These are phyloP conservation scores for Chrysochromulina parva DNA, from an alignment of 78 protist species.

Conservation along the genomic window DNA sequence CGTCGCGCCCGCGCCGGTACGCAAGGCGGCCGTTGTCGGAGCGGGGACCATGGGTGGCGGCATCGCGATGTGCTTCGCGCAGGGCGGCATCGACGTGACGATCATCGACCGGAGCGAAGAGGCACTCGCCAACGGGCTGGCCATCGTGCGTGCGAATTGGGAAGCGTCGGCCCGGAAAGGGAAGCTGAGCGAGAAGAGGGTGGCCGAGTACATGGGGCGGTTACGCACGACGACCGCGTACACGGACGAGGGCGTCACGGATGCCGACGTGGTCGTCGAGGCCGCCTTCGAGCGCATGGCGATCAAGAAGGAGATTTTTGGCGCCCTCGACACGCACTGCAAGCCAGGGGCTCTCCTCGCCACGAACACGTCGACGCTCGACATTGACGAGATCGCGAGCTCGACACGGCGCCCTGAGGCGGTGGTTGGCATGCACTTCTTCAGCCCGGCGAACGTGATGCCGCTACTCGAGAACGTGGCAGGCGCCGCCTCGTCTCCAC, in stretches of 20 bases:
- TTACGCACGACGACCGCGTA: neutral
- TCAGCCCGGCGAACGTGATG: slow-evolving; percentile 79
- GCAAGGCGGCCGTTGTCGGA: slow-evolving; percentile 36
- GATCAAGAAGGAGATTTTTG: slow-evolving; percentile 60
- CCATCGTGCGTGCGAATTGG: neutral
- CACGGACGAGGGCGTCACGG: neutral
- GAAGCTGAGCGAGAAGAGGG: neutral
- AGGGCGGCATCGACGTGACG: neutral
- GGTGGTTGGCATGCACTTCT: slow-evolving; percentile 69
- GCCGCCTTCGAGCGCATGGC: slow-evolving; percentile 68
- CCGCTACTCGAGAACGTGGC: slow-evolving; percentile 65
- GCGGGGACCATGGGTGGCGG: slow-evolving; percentile 65
- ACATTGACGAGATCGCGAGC: slow-evolving; percentile 41
- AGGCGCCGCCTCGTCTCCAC: neutral
- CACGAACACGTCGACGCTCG: slow-evolving; percentile 60
- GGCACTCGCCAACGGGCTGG: slow-evolving; percentile 1
- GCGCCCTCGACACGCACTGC: slow-evolving; percentile 46
- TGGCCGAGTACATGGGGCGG: neutral
- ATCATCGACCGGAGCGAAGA: slow-evolving; percentile 31
- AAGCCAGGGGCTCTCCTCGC: slow-evolving; percentile 54
- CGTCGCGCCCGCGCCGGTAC: neutral
- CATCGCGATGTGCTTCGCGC: slow-evolving; percentile 37
- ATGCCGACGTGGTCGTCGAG: slow-evolving; percentile 60
- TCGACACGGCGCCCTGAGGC: slow-evolving; percentile 27
- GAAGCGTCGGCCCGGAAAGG: neutral